phyloP scores from a whole-genome alignment of 1,139 yeast genomes.

The Yamadazyma dushanensis region DNA sequence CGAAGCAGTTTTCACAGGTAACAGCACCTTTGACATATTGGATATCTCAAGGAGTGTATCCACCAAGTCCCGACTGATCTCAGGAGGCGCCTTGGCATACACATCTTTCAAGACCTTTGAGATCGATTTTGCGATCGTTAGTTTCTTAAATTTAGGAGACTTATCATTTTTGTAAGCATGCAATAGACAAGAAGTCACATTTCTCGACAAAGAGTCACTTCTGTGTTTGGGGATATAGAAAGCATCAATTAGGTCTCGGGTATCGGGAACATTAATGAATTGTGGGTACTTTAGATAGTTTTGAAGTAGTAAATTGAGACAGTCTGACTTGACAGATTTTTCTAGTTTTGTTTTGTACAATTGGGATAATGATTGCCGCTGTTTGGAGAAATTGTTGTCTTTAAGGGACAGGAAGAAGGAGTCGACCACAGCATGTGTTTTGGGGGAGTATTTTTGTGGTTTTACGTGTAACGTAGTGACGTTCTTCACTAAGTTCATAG shows the following conservation, averaged over 20 bases:
- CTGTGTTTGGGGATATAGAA: slow-evolving; percentile 6
- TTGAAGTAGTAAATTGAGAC: slow-evolving; percentile 13
- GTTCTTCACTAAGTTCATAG: neutral
- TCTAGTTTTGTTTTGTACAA: slow-evolving; percentile 3
- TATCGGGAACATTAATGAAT: slow-evolving; percentile 13
- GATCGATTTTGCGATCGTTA: slow-evolving; percentile 2
- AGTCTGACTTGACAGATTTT: slow-evolving; percentile 9
- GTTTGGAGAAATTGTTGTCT: slow-evolving; percentile 6
- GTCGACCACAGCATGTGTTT: neutral
- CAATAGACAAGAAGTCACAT: slow-evolving; percentile 10
- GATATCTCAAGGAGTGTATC: slow-evolving; percentile 1
- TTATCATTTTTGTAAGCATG: slow-evolving; percentile 10
- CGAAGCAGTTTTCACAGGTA: neutral
- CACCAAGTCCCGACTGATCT: neutral
- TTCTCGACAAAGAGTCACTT: slow-evolving; percentile 2
- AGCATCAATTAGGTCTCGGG: slow-evolving; percentile 8
- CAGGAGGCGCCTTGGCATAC: neutral
- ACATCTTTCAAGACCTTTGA: slow-evolving; percentile 1
- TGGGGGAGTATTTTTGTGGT: neutral
- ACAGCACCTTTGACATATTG: neutral
- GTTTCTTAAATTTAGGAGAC: slow-evolving; percentile 1
- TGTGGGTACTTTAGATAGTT: slow-evolving; percentile 13
- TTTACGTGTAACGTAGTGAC: slow-evolving; percentile 1
- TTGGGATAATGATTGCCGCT: slow-evolving; percentile 3
- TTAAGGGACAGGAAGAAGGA: slow-evolving; percentile 1